Evolutionary conservation across 495 filamentous ascomycete species (phyloP), one percentile per base, ranked within the genome.

Genomic region (Podospora appendiculata): DNA sequence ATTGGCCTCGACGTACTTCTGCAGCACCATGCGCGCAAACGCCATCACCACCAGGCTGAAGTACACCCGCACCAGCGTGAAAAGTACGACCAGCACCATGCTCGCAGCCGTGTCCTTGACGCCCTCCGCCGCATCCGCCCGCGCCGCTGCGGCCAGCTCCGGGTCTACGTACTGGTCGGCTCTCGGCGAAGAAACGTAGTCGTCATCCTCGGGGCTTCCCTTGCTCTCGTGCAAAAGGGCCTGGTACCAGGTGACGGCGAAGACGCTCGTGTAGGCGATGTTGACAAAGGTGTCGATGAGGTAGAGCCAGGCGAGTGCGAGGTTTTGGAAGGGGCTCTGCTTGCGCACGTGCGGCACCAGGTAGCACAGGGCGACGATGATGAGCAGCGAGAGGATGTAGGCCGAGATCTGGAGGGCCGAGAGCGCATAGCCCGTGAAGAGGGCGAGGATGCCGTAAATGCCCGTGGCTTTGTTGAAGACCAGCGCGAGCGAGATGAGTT

Each of bases 401-500:
- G 87, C 84, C 19, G 81, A 84, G 55, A 90, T 72, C 62, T 90
- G 86, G 4, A 89, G 66, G 4, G 81, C 75, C 13, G 85, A 87
- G 32, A 77, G 59, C 32, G 60, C 45, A 46, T 71, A 71, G 61
- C 88, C 88, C n/a, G 87, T 89, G 48, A 89, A 70, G 57, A 94
- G 75, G 45, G 90, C 89, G 53, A 96, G 85, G 48, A 96, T 75
- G 60, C 90, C 90, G 70, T 91, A 95, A 55, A 95, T 71, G 50
- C 88, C 89, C 50, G 88, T 88, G 55, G 86, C 77, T 70, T 95
- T 95, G 74, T 96, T 96, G 64, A 95, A 78, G 32, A 93, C 70
- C 50, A 92, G 74, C 10, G 86, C 82, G 54, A 92, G 73, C 6
- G 85, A 82, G 52, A 93, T 85, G 51, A 95, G 73, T 51, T 91